These are phyloP conservation scores for Sarcomyxa edulis DNA, from an alignment of 768 basidiomycete genomes.

Conservation along the genomic window DNA sequence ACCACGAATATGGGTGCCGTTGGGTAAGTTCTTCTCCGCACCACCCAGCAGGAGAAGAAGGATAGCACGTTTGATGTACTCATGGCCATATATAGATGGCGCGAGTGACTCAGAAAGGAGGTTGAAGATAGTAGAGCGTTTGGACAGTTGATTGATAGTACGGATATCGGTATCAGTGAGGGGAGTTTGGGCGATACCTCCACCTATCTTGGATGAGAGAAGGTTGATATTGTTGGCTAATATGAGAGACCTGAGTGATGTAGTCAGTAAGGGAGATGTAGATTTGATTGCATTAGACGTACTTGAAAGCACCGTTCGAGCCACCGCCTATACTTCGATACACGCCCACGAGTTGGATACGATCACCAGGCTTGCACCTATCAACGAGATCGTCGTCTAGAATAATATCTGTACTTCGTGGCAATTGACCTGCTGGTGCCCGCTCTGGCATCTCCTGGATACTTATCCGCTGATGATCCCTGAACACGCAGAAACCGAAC, in stretches of 20 bases:
- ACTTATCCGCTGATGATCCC: constrained; percentile 95
- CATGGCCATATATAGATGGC: constrained; percentile 95
- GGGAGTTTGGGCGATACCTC: constrained; percentile 89
- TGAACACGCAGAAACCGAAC: constrained; percentile 86
- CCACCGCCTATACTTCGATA: constrained; percentile 95
- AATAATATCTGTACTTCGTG: constrained; percentile 93
- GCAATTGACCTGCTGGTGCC: constrained; percentile 94
- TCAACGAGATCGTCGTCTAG: constrained; percentile 97
- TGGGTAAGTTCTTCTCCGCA: constrained; percentile 94
- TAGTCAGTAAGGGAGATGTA: constrained; percentile 8
- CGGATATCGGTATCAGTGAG: constrained; percentile 94
- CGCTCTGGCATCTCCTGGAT: constrained; percentile 99
- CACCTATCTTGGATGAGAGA: constrained; percentile 90
- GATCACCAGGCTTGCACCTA: constrained; percentile 95
- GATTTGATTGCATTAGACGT: constrained; percentile 22
- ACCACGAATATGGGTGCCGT: constrained; percentile 97
- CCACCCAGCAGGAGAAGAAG: constrained; percentile 92
- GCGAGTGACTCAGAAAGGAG: constrained; percentile 93
- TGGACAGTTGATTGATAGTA: constrained; percentile 89
- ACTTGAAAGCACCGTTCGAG: constrained; percentile 92
- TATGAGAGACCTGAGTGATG: constrained; percentile 69
- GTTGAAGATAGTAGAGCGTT: constrained; percentile 79
- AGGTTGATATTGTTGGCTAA: constrained; percentile 94
- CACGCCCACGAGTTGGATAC: constrained; percentile 93
- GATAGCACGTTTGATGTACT: constrained; percentile 92